These are phyloP conservation scores for Tetradesmus obliquus DNA, from an alignment of 139 green algal species.

Conservation along the genomic window DNA sequence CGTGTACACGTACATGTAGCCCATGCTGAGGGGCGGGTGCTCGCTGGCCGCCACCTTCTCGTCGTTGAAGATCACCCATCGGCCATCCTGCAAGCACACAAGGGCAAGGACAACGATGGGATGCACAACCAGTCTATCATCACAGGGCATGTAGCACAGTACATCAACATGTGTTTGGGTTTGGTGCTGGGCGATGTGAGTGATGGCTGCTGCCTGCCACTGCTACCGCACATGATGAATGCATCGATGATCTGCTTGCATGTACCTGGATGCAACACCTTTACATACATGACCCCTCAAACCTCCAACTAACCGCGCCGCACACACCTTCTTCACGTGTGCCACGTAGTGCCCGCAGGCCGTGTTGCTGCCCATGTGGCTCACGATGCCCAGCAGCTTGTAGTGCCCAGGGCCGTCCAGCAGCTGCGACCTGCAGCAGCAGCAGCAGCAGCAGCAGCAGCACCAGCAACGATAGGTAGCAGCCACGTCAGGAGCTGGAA, in stretches of 20 bases:
- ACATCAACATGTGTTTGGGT: not conserved
- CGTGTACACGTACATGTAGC: constrained; percentile 97
- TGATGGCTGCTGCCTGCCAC: too few species aligned
- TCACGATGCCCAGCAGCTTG: constrained; percentile 89
- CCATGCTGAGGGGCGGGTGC: constrained; percentile 86
- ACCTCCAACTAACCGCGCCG: too few species aligned
- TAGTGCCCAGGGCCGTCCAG: constrained; percentile 84
- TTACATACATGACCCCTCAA: too few species aligned
- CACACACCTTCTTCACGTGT: constrained; percentile 91
- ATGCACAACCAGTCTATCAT: too few species aligned
- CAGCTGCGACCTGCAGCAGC: constrained; percentile 34
- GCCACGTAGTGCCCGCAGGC: constrained; percentile 97
- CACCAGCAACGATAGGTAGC: not conserved
- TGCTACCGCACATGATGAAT: too few species aligned
- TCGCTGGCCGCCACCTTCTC: constrained; percentile 94
- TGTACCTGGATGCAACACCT: too few species aligned
- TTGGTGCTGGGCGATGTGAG: too few species aligned
- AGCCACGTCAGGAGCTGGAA: not conserved
- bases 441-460: constrained; percentile 9
- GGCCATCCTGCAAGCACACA: constrained; percentile 57
- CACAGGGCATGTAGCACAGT: not conserved
- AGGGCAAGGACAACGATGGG: not conserved
- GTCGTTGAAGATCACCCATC: constrained; percentile 98
- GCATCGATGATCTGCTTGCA: too few species aligned
- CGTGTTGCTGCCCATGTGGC: constrained; percentile 95